Conservation (phyloP, 1,284 basidiomycete genomes). For the Ganoderma leucocontextum region DNA sequence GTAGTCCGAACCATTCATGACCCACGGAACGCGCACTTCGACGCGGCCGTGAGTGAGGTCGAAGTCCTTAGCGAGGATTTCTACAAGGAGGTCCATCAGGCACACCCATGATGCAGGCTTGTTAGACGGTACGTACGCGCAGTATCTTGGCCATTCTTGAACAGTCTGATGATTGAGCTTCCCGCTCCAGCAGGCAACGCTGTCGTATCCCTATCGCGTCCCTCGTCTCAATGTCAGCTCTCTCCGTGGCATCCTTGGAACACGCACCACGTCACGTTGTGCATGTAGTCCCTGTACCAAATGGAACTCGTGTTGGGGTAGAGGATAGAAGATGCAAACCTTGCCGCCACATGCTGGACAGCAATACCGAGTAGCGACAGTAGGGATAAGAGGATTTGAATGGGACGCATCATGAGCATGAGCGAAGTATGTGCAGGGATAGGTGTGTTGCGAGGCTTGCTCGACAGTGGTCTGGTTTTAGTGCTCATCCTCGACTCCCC, state of each 20-base stretch:
- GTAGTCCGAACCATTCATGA: constrained; percentile 49
- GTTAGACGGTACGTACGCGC: constrained; percentile 16
- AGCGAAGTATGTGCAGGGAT: not conserved
- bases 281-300: constrained; percentile 25
- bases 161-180: constrained; percentile 28
- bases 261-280: constrained; percentile 32
- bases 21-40: constrained; percentile 50
- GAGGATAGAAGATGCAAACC: constrained; percentile 11
- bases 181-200: constrained; percentile 55
- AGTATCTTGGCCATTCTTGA: constrained; percentile 13
- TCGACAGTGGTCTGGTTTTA: not conserved
- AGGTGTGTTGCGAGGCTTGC: constrained; percentile 1
- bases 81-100: not conserved
- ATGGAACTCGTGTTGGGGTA: constrained; percentile 27
- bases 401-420: not conserved
- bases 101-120: too few relatives aligned
- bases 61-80: constrained; percentile 53
- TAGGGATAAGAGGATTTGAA: not conserved
- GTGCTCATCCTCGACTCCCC: not conserved
- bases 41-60: constrained; percentile 47
- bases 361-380: constrained; percentile 1
- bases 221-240: constrained; percentile 24
- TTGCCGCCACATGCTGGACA: constrained; percentile 6
- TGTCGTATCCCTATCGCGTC: constrained; percentile 46
- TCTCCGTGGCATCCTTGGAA: not conserved